Percentiles rank a stretch among this genome's conserved stretches.
Conservation (phyloP, 2,329 filamentous ascomycete genomes). For the Alternaria brassicae region DNA sequence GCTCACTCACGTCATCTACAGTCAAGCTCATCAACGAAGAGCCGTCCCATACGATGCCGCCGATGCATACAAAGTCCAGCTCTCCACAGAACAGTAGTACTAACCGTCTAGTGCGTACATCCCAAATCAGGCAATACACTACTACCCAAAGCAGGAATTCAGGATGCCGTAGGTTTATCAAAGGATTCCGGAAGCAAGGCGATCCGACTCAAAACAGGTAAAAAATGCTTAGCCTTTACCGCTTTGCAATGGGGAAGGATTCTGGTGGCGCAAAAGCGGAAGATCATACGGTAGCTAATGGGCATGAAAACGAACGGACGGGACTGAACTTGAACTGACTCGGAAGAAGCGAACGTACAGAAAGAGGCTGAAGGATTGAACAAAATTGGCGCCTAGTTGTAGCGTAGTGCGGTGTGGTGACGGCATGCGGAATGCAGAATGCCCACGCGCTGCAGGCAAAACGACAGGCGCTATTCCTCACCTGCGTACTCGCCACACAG, state of each 20-base stretch:
- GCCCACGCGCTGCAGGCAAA: neutral
- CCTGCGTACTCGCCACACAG: neutral
- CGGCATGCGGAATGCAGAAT: neutral
- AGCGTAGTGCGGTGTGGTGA: neutral
- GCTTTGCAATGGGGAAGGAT: conserved; percentile 1
- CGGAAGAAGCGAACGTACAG: neutral
- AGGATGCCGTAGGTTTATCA: neutral
- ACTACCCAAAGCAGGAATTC: neutral
- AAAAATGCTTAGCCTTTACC: conserved; percentile 1
- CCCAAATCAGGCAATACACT: neutral
- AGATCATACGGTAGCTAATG: neutral
- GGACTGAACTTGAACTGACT: neutral
- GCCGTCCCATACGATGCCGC: neutral
- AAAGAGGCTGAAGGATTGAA: conserved; percentile 1
- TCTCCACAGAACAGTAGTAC: neutral
- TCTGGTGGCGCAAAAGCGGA: neutral
- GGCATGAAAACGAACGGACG: neutral
- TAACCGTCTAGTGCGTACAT: neutral
- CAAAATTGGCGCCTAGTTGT: neutral
- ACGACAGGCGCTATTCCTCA: neutral
- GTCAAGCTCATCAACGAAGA: neutral
- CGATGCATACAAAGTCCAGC: neutral
- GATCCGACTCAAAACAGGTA: neutral
- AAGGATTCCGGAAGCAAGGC: conserved; percentile 2
- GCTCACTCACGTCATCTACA: neutral